These are phyloP conservation scores for Colletotrichum filicis DNA, from an alignment of 2,329 filamentous ascomycete genomes.

Conservation along the genomic window DNA sequence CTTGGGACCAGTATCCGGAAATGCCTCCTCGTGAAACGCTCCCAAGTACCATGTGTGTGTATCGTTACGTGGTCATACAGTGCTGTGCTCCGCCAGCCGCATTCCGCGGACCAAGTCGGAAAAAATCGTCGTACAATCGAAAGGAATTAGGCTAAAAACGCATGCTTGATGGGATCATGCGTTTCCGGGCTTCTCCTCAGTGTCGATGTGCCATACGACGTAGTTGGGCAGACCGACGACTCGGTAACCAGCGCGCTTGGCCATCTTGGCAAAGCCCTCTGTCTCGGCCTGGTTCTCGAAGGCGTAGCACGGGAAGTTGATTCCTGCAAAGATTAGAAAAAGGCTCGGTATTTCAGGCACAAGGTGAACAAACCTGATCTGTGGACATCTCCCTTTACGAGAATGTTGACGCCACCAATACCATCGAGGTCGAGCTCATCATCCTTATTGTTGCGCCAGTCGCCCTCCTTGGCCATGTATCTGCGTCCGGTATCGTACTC, in stretches of 20 bases:
- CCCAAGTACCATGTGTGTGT: constrained; percentile 27
- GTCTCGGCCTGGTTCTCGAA: constrained; percentile 99
- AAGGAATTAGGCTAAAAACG: constrained; percentile 19
- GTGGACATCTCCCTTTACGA: constrained; percentile 98
- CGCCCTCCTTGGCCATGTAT: constrained; percentile 91
- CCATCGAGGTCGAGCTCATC: constrained; percentile 93
- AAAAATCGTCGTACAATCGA: constrained; percentile 35
- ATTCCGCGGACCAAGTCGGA: constrained; percentile 32
- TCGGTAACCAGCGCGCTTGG: constrained; percentile 92
- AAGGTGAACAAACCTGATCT: constrained; percentile 75
- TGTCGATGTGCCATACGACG: constrained; percentile 98
- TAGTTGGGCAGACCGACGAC: constrained; percentile 96
- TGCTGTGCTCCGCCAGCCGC: constrained; percentile 34
- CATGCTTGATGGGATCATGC: constrained; percentile 46
- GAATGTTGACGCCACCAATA: constrained; percentile 95
- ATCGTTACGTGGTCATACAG: constrained; percentile 35
- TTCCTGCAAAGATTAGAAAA: constrained; percentile 64
- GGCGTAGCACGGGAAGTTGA: constrained; percentile 96
- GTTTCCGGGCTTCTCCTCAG: constrained; percentile 92
- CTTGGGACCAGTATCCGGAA: constrained; percentile 22
- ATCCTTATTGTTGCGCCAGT: constrained; percentile 92
- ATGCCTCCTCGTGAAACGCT: constrained; percentile 29
- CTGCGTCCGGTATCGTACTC: constrained; percentile 90
- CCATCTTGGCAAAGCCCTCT: constrained; percentile 99
- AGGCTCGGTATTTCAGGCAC: background rate